Evolutionary conservation across 1,284 basidiomycete species (phyloP), one percentile per base, ranked within the genome.

Genomic region (Omphalotus olearius): DNA sequence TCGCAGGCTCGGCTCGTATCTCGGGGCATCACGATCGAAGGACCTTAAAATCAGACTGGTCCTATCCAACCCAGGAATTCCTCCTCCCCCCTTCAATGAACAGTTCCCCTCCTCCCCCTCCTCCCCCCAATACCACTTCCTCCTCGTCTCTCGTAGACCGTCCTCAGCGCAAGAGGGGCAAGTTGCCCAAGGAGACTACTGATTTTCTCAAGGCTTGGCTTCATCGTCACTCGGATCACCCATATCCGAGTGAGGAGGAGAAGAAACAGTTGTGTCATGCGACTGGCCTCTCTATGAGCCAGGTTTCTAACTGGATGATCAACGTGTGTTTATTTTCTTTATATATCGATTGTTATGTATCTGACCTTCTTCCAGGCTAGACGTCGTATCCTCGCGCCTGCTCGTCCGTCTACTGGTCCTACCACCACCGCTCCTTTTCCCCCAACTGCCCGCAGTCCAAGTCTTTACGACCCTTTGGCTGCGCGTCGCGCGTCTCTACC

Each of bases 281-380:
- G 45, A 94, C 91, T 0, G 88, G 88, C 13, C 71, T 94, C 56
- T 89, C 83, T 66, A 92, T 93, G 83, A 85, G 80, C 66, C 91
- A 93, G 68, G 89, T 93, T 1, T 88, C 85, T 52, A 92, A 92
- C 65, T 92, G 89, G 89, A 92, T 92, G 86, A 92, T 92, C 62
- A 91, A 92, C 60, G 89, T 91, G 52, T 60, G 88, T 76, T 45
- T 61, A 38, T 54, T 56, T 49, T 62, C 45, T 51, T 55, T 50
- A 26, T 52, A 52, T 23, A 5, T 23, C 49, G 43, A 38, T 49
- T 11, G 49, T 36, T 49, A 45, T 44, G 33, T 39, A 41, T 44
- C 53, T 50, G 30, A 48, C 49, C 53, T 38, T 33, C 53, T 49
- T 18, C 55, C 63, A 90, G 87, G 88, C 88, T 59, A 79, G 88